A percentile compares a stretch with the other conserved stretches of the same genome.
Conservation (phyloP, 495 filamentous ascomycete species). For the Aspergillus saccharolyticus region DNA sequence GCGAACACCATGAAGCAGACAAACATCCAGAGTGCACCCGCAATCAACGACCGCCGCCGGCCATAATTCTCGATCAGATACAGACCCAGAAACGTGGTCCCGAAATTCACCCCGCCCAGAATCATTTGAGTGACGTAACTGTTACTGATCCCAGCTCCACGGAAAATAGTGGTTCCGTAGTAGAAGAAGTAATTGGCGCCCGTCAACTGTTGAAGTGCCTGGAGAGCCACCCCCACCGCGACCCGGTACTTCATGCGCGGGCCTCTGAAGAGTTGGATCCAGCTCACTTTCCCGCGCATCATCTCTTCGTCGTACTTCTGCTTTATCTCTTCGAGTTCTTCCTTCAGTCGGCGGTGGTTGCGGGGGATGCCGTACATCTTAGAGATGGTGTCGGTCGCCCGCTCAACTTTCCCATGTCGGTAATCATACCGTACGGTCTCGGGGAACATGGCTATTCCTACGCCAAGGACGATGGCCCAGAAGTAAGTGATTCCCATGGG, state of each 20-base stretch:
- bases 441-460: slow-evolving; percentile 64
- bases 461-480: slow-evolving; percentile 65
- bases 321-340: slow-evolving; percentile 61
- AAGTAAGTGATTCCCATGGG: slow-evolving; percentile 73
- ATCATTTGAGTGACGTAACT: slow-evolving; percentile 69
- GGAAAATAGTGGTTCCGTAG: slow-evolving; percentile 68
- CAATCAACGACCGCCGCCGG: slow-evolving; percentile 59
- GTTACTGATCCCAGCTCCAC: slow-evolving; percentile 59
- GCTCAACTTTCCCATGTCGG: slow-evolving; percentile 54
- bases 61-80: slow-evolving; percentile 66
- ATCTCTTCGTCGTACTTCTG: slow-evolving; percentile 52
- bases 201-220: slow-evolving; percentile 43
- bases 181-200: slow-evolving; percentile 65
- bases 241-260: slow-evolving; percentile 67
- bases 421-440: slow-evolving; percentile 69
- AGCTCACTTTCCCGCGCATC: slow-evolving; percentile 33
- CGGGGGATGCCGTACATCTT: slow-evolving; percentile 61
- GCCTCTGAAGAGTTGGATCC: slow-evolving; percentile 53
- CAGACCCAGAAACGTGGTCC: slow-evolving; percentile 62
- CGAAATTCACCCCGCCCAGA: slow-evolving; percentile 66
- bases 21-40: slow-evolving; percentile 65
- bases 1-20: slow-evolving; percentile 67
- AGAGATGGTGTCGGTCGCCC: slow-evolving; percentile 60
- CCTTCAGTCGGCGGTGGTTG: slow-evolving; percentile 54
- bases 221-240: slow-evolving; percentile 58